Evolutionary conservation across 441 rosid genomes (phyloP).

Genomic region (Metrosideros polymorpha): DNA sequence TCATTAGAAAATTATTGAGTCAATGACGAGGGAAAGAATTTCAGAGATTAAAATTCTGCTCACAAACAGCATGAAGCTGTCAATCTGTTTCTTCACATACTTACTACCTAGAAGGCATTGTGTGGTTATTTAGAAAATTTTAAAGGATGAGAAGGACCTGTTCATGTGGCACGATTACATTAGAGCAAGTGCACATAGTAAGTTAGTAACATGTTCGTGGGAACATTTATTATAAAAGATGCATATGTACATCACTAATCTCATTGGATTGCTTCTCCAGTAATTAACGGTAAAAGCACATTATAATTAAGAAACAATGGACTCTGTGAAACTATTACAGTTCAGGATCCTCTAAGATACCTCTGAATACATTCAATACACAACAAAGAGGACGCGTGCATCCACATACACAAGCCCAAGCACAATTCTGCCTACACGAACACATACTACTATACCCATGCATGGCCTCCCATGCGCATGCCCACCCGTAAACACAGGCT

Average conservation of each 20-base stretch:
- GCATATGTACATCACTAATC: not conserved
- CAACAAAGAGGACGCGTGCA: not conserved
- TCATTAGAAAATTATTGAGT: not conserved
- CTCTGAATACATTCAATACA: not conserved
- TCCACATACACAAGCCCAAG: conserved; percentile 8
- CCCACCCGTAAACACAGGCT: not conserved
- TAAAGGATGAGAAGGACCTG: not conserved
- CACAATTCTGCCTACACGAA: not conserved
- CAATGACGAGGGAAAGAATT: not conserved
- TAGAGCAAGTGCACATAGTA: not conserved
- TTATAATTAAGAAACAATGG: not conserved
- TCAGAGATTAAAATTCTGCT: not conserved
- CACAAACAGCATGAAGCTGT: not conserved
- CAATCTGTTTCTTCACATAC: not conserved
- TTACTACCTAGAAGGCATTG: not conserved
- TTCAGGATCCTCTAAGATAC: not conserved
- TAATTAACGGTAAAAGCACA: not conserved
- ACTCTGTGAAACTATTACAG: not conserved
- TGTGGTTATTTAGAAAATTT: not conserved
- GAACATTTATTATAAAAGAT: not conserved
- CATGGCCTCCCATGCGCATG: not conserved
- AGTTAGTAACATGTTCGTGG: not conserved
- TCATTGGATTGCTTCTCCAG: not conserved
- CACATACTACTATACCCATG: not conserved
- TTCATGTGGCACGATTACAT: not conserved